Evolutionary conservation across 805 yeast species (phyloP).

Genomic region (Spathaspora gorwiae): DNA sequence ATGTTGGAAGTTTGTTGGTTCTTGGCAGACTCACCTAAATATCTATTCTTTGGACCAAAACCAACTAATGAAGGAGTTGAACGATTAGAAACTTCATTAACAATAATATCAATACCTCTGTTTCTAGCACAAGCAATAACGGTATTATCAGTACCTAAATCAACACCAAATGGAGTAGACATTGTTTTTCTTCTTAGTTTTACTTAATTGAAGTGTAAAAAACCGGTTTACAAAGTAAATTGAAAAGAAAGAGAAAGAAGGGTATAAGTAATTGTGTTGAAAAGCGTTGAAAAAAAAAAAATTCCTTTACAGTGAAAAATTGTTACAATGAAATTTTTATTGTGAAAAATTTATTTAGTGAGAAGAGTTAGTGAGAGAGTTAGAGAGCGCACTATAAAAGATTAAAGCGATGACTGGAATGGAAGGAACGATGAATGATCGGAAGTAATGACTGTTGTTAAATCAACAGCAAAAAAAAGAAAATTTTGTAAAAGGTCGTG

Average conservation of each 20-base stretch:
- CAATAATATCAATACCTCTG: constrained; percentile 97
- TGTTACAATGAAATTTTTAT: too few species aligned
- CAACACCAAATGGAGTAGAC: constrained; percentile 97
- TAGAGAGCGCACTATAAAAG: too few species aligned
- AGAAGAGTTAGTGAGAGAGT: too few species aligned
- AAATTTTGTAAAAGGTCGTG: neutral
- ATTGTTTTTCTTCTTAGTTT: constrained; percentile 33
- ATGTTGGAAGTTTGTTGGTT: constrained; percentile 94
- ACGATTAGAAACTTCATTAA: constrained; percentile 98
- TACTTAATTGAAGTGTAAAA: neutral
- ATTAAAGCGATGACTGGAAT: too few species aligned
- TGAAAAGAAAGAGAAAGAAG: neutral
- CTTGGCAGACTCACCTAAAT: constrained; percentile 93
- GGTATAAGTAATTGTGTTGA: neutral
- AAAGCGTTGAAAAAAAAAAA: neutral
- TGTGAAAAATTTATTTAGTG: too few species aligned
- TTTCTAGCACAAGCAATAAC: constrained; percentile 95
- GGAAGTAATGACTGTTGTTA: too few species aligned
- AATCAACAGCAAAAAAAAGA: too few species aligned
- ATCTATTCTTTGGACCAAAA: constrained; percentile 84
- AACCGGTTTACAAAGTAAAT: neutral
- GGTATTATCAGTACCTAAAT: constrained; percentile 91
- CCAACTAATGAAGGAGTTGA: constrained; percentile 90
- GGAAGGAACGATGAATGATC: too few species aligned
- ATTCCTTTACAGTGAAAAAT: neutral